Conservation (phyloP, 352 stramenopile genomes). For the Phytophthora agathidicida region DNA sequence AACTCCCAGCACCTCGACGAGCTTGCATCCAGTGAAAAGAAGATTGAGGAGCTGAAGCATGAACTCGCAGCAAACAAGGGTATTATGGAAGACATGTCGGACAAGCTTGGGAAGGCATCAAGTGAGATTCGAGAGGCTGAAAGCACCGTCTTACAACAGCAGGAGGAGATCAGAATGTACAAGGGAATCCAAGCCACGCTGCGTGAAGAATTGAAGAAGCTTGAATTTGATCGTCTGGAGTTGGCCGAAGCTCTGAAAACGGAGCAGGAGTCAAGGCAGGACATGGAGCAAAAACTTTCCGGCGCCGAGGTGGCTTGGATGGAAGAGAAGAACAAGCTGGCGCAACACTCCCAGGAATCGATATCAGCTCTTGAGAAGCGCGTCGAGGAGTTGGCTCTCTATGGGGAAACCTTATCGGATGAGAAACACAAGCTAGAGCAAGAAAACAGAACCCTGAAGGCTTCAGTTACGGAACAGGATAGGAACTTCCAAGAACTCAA, state of each 20-base stretch:
- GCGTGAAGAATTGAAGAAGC: conserved; percentile 28
- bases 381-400: conserved; percentile 17
- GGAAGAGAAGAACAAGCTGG: conserved; percentile 26
- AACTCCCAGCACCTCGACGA: conserved; percentile 16
- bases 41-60: conserved; percentile 28
- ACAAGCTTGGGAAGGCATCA: conserved; percentile 24
- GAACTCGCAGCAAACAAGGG: conserved; percentile 17
- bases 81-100: conserved; percentile 9
- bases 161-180: conserved; percentile 36
- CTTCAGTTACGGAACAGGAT: conserved; percentile 15
- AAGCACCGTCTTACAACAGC: conserved; percentile 9
- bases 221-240: conserved; percentile 37
- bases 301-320: conserved; percentile 22
- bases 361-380: conserved; percentile 27
- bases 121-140: conserved; percentile 29
- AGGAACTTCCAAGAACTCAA: conserved; percentile 18
- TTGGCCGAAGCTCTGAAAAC: conserved; percentile 31
- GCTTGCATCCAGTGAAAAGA: conserved; percentile 18
- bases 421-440: conserved; percentile 25
- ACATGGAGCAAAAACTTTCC: conserved; percentile 24
- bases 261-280: conserved; percentile 36
- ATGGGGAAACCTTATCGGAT: conserved; percentile 10
- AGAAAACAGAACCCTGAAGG: conserved; percentile 20
- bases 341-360: conserved; percentile 17
- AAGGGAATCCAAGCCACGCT: conserved; percentile 32